These are phyloP conservation scores for Fusarium redolens DNA, from an alignment of 2,329 filamentous ascomycete genomes.

Conservation along the genomic window DNA sequence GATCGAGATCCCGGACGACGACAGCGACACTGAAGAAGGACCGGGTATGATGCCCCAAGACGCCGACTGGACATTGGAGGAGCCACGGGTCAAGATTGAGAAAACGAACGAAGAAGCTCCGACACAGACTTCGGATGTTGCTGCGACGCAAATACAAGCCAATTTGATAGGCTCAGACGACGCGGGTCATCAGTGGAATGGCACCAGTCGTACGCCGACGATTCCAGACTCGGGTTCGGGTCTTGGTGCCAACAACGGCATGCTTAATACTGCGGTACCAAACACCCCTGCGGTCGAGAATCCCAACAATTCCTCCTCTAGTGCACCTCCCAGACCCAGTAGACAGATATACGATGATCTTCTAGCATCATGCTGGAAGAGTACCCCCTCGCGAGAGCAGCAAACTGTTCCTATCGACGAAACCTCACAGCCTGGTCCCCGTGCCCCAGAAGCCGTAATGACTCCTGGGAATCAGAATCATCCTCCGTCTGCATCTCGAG, in stretches of 20 bases:
- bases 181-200: rapidly evolving
- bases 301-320: rapidly evolving
- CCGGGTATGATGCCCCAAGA: not conserved
- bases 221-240: rapidly evolving
- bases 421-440: no score
- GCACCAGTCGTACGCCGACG: not conserved
- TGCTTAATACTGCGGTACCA: rapidly evolving
- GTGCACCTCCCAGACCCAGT: rapidly evolving
- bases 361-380: rapidly evolving
- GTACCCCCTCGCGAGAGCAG: rapidly evolving
- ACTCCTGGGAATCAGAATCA: rapidly evolving
- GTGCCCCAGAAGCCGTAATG: not conserved
- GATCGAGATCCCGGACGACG: not conserved
- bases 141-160: no score
- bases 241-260: not conserved
- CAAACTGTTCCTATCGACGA: not conserved
- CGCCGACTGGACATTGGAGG: not conserved
- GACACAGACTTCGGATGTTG: not conserved
- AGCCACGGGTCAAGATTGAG: not conserved
- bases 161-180: no score
- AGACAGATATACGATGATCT: no score
- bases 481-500: no score
- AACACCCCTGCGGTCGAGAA: rapidly evolving
- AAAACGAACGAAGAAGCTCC: rapidly evolving
- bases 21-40: not conserved